Evolutionary conservation across 2,329 filamentous ascomycete genomes (phyloP), one percentile per base, ranked within the genome.

Genomic region (Lachnellula hyalina): DNA sequence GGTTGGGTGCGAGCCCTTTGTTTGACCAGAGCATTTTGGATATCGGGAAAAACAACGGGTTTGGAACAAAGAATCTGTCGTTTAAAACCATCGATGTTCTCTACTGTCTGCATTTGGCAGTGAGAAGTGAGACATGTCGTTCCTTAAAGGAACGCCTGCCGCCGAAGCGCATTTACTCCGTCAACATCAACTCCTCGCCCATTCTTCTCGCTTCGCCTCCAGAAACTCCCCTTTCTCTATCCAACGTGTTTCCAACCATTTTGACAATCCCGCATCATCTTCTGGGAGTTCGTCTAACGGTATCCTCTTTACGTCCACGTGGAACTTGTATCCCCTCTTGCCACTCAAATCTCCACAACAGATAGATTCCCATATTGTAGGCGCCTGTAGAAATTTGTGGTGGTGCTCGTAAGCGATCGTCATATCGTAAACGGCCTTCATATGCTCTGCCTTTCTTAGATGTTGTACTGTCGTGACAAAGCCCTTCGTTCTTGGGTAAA

Each of bases 401-500:
- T 72, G 67, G 49, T 73, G 71, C 59, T 77, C 73, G 67, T 83
- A 82, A 49, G 77, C 76, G 60, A 82, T 77, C 3, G 78, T 77
- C 49, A 82, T 68, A 63, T 83, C 77, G 67, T 82, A 81, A 19
- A 82, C 75, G 8, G 78, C 78, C 61, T 74, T 77, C 47, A 82
- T 70, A 47, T 81, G 78, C 15, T 75, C 70, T 15, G 77, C 72
- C 54, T 73, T 71, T 46, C 78, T 68, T 51, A 85, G 70, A 54
- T 81, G 76, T 65, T 80, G 77, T 11, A 84, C 79, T 1, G 78
- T 81, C 28, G 80, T 76, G 47, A 84, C 73, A 66, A 86, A 85
- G 49, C 82, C 82, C 65, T 80, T 84, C 19, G 77, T 82, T 34
- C 81, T 75, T 21, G 81, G 81, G 61, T 83, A 84, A 17, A 85